Evolutionary conservation across 2,329 filamentous ascomycete species (phyloP), one percentile per base, ranked within the genome.

Genomic region (Westerdykella ornata): DNA sequence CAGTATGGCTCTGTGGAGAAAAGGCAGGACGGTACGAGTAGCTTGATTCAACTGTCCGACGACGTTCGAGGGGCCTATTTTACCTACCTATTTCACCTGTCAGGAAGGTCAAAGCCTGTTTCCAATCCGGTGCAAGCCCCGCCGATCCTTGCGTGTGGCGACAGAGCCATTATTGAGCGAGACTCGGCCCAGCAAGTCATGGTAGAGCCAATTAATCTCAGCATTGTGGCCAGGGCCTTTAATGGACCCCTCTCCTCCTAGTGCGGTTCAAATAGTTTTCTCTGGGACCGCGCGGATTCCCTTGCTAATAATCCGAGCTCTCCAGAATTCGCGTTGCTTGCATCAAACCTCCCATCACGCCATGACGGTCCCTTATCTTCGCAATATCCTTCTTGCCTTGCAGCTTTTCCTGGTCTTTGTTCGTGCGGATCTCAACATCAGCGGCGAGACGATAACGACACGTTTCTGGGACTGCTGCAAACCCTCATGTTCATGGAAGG

Each of bases 401-500:
- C 45, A 50, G 19, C 47, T 64, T 12, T 53, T 63, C 38, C 44
- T 50, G 7, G 37, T 53, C 33, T 38, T 52, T 36, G 45, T 49
- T 31, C 51, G 47, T 37, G 39, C 52, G 5, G 37, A 50, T 35
- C 51, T 59, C 38, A 53, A 59, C 39, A 51, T 57, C 40, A 56
- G 52, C 31, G 60, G 62, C 26, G 53, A 57, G 32, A 60, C 60
- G 13, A 31, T 63, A 31, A 66, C 62, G 11, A 64, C 60, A 32
- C 60, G 63, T 9, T 66, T 58, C 47, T 67, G 61, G 62, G 81
- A 85, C 60, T 85, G 82, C 69, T 85, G 81, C 69, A 85, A 86
- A 70, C 76, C 80, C 17, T 81, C 78, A 15, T 85, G 81, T 60
- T 71, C 72, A 3, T 73, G 80, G 80, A 59, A 69, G 11, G 71